Conservation (phyloP, 345 rosid species). For the Populus pruinosa region DNA sequence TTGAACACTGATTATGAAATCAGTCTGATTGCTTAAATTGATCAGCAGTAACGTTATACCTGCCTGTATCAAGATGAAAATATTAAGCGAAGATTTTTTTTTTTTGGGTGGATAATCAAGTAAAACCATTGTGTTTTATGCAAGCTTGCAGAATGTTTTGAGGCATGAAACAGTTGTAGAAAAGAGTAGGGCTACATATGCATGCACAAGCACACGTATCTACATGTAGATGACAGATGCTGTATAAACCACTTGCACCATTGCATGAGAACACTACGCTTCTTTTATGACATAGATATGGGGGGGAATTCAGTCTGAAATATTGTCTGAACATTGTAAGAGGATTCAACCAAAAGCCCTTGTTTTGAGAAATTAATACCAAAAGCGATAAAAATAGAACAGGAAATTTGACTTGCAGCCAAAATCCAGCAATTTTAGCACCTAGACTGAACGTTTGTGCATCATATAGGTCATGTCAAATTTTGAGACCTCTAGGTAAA, state of each 20-base stretch:
- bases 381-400: too few species aligned
- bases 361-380: too few species aligned
- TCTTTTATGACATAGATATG: too few species aligned
- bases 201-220: too few species aligned
- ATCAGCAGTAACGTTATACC: conserved; percentile 80
- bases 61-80: conserved; percentile 39
- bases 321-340: background rate
- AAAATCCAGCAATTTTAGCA: too few species aligned
- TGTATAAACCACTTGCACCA: background rate
- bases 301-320: too few species aligned
- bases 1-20: conserved; percentile 44
- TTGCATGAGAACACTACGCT: background rate
- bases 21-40: conserved; percentile 67
- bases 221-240: too few species aligned
- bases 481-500: too few species aligned
- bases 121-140: background rate
- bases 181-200: too few species aligned
- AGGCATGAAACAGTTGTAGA: background rate
- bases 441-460: too few species aligned
- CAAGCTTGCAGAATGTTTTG: background rate
- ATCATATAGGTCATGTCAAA: too few species aligned
- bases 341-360: background rate
- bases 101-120: background rate
- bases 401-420: too few species aligned
- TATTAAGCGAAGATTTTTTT: background rate